phyloP scores from a whole-genome alignment of 768 basidiomycete genomes.

The Mycena vitilis region DNA sequence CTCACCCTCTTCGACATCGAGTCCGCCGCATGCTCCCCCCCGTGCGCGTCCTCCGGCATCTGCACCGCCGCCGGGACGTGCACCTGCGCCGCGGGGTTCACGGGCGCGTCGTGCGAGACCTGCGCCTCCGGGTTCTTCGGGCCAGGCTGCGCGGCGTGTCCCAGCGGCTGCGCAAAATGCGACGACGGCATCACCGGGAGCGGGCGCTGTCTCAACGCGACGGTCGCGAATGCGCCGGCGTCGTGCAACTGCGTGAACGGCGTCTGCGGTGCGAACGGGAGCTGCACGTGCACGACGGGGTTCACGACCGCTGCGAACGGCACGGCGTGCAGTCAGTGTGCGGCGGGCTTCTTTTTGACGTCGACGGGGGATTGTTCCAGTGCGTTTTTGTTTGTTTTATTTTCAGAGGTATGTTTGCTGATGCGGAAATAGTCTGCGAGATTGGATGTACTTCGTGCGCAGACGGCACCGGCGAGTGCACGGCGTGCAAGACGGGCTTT shows the following conservation, averaged over 20 bases:
- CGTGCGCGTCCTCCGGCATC: slow-evolving; percentile 56
- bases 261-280: slow-evolving; percentile 72
- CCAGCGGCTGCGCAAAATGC: slow-evolving; percentile 71
- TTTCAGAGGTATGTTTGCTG: too few species aligned
- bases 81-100: slow-evolving; percentile 32
- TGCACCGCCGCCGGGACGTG: slow-evolving; percentile 56
- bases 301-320: slow-evolving; percentile 72
- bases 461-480: slow-evolving; percentile 73
- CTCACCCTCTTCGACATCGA: slow-evolving; percentile 31
- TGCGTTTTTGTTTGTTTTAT: slow-evolving; percentile 44
- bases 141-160: slow-evolving; percentile 72
- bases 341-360: slow-evolving; percentile 71
- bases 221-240: slow-evolving; percentile 60
- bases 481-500: slow-evolving; percentile 75
- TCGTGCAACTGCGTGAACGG: slow-evolving; percentile 87
- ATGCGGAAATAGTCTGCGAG: slow-evolving; percentile 61
- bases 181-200: slow-evolving; percentile 82
- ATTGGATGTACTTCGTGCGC: slow-evolving; percentile 75
- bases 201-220: slow-evolving; percentile 71
- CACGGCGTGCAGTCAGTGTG: slow-evolving; percentile 74
- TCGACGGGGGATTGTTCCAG: slow-evolving; percentile 71
- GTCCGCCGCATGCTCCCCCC: slow-evolving; percentile 44
- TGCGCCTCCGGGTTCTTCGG: slow-evolving; percentile 56
- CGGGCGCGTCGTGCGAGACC: slow-evolving; percentile 36
- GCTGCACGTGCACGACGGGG: slow-evolving; percentile 72